phyloP scores from a whole-genome alignment of 768 basidiomycete species.

The Boletellus ananas region DNA sequence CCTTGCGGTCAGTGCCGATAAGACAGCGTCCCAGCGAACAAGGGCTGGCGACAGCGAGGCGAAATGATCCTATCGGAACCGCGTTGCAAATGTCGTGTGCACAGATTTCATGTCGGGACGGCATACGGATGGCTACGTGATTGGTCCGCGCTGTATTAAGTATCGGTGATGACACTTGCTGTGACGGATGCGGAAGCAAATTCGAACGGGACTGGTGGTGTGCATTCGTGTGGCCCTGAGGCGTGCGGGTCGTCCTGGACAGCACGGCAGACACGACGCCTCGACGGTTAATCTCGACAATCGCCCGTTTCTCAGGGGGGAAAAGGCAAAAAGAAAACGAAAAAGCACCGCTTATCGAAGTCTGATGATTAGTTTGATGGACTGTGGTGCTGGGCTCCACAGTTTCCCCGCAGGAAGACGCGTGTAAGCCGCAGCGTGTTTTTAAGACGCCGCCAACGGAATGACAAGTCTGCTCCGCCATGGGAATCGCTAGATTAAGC shows the following conservation, averaged over 20 bases:
- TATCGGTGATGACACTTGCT: no score
- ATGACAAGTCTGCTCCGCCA: conserved; percentile 6
- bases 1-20: conserved; percentile 21
- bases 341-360: conserved; percentile 18
- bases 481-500: conserved; percentile 12
- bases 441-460: conserved; percentile 10
- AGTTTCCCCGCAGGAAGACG: conserved; percentile 17
- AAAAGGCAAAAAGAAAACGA: no score
- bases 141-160: background rate
- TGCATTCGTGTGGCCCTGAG: background rate
- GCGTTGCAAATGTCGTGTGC: conserved; percentile 10
- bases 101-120: conserved; percentile 21
- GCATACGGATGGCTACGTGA: conserved; percentile 16
- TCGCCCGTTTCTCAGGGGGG: conserved; percentile 15
- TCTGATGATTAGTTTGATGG: conserved; percentile 20
- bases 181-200: conserved; percentile 13
- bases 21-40: conserved; percentile 16
- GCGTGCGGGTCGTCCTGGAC: conserved; percentile 1
- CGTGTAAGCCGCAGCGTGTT: conserved; percentile 10
- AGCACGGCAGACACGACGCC: background rate
- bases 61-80: conserved; percentile 18
- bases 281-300: conserved; percentile 25
- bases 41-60: conserved; percentile 17
- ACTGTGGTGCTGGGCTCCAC: conserved; percentile 10
- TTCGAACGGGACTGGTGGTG: background rate